phyloP scores from a whole-genome alignment of 2,329 filamentous ascomycete genomes.

The Didymosphaeria variabile region DNA sequence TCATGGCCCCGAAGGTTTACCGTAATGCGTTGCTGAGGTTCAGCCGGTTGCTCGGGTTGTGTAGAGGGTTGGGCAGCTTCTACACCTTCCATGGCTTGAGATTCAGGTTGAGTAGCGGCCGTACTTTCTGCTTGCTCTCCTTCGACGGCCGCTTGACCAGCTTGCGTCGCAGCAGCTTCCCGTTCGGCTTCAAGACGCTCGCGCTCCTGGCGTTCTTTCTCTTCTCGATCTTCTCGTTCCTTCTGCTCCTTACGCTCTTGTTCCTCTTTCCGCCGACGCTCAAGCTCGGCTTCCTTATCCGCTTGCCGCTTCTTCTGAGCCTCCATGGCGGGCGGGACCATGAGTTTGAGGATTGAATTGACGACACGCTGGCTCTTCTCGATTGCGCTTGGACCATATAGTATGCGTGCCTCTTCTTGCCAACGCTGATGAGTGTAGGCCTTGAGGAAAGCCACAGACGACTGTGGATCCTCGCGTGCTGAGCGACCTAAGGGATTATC shows the following conservation, averaged over 20 bases:
- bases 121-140: conserved; percentile 49
- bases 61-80: conserved; percentile 60
- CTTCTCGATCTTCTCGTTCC: conserved; percentile 60
- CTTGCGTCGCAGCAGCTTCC: conserved; percentile 50
- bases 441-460: conserved; percentile 78
- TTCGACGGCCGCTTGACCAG: conserved; percentile 35
- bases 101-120: conserved; percentile 48
- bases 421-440: conserved; percentile 79
- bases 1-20: conserved; percentile 87
- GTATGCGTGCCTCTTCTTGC: conserved; percentile 86
- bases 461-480: conserved; percentile 69
- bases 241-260: conserved; percentile 68
- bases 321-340: conserved; percentile 86
- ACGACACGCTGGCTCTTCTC: conserved; percentile 76
- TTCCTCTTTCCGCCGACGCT: conserved; percentile 68
- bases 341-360: conserved; percentile 72
- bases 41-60: conserved; percentile 47
- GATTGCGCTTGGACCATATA: conserved; percentile 74
- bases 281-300: conserved; percentile 78
- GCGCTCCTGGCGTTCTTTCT: conserved; percentile 54
- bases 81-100: conserved; percentile 78
- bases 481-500: conserved; percentile 42
- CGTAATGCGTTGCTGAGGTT: conserved; percentile 67
- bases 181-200: conserved; percentile 52
- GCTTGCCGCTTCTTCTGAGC: conserved; percentile 76